Percentiles rank a stretch among this genome's conserved stretches.
phyloP scores from a whole-genome alignment of 306 rosid species.

The Oemleria cerasiformis region DNA sequence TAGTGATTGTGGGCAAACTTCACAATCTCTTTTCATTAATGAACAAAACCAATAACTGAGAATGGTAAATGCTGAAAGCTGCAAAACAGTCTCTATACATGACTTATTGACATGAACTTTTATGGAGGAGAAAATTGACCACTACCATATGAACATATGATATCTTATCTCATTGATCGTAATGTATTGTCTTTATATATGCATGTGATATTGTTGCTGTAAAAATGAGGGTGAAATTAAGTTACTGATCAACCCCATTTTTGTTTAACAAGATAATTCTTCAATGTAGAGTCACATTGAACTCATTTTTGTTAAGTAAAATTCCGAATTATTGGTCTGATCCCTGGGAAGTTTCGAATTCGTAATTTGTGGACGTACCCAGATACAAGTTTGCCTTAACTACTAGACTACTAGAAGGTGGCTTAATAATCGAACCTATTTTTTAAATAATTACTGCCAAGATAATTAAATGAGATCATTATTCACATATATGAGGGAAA shows the following conservation, averaged over 20 bases:
- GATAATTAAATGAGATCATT: too few relatives aligned
- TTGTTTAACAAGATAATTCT: not conserved
- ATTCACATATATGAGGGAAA: not conserved
- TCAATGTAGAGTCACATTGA: too few relatives aligned
- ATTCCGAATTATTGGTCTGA: too few relatives aligned
- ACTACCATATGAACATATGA: not conserved
- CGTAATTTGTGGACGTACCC: too few relatives aligned
- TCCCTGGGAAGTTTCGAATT: too few relatives aligned
- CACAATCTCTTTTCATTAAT: not conserved
- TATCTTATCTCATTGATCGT: conserved; percentile 25
- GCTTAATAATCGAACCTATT: too few relatives aligned
- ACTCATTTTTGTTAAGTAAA: too few relatives aligned
- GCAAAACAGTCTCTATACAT: not conserved
- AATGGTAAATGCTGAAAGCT: not conserved
- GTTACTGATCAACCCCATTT: not conserved
- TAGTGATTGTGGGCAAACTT: not conserved
- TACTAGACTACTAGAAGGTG: too few relatives aligned
- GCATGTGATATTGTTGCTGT: conserved; percentile 20
- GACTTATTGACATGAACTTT: conserved; percentile 5
- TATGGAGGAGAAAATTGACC: conserved; percentile 25
- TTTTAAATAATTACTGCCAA: too few relatives aligned
- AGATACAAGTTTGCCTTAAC: too few relatives aligned
- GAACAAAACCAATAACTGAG: not conserved
- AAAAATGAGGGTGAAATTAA: not conserved
- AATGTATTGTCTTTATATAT: conserved; percentile 23